A percentile compares a stretch with the other conserved stretches of the same genome.
These are phyloP conservation scores for Beauveria scarabaeidicola DNA, from an alignment of 2,329 filamentous ascomycete genomes.

Conservation along the genomic window DNA sequence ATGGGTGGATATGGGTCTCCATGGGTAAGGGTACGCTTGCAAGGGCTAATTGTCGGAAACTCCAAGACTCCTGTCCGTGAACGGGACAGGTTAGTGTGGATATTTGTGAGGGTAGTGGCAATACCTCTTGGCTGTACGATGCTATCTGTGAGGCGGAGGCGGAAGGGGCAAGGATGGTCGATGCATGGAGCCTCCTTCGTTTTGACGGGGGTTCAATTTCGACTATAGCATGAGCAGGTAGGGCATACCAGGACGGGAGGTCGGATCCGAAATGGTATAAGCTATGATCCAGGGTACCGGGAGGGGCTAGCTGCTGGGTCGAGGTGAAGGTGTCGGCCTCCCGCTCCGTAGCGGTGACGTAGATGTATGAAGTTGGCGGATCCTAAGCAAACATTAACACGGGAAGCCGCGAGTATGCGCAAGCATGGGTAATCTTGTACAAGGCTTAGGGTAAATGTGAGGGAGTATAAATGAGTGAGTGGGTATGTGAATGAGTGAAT, in stretches of 20 bases:
- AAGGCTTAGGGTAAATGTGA: too few relatives aligned
- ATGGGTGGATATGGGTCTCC: background rate
- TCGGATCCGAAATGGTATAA: background rate
- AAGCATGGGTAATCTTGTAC: background rate
- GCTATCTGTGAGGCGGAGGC: background rate
- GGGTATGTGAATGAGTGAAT: too few relatives aligned
- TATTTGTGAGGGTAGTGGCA: background rate
- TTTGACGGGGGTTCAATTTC: background rate
- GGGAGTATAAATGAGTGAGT: too few relatives aligned
- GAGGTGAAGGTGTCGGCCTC: background rate
- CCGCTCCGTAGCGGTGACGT: background rate
- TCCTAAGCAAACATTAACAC: conserved; percentile 9
- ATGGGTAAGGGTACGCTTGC: background rate
- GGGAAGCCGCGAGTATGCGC: background rate
- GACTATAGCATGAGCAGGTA: too few relatives aligned
- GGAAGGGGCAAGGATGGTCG: background rate
- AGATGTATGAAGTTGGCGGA: background rate
- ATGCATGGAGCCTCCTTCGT: background rate
- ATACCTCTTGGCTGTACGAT: background rate
- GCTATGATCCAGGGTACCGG: background rate
- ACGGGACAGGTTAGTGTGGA: background rate
- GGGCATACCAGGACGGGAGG: background rate
- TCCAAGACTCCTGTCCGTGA: background rate
- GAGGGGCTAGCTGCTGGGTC: background rate
- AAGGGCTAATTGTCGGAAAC: background rate